Percentiles rank a stretch among this genome's conserved stretches.
These are phyloP conservation scores for Daldinia caldariorum DNA, from an alignment of 495 filamentous ascomycete genomes.

Conservation along the genomic window DNA sequence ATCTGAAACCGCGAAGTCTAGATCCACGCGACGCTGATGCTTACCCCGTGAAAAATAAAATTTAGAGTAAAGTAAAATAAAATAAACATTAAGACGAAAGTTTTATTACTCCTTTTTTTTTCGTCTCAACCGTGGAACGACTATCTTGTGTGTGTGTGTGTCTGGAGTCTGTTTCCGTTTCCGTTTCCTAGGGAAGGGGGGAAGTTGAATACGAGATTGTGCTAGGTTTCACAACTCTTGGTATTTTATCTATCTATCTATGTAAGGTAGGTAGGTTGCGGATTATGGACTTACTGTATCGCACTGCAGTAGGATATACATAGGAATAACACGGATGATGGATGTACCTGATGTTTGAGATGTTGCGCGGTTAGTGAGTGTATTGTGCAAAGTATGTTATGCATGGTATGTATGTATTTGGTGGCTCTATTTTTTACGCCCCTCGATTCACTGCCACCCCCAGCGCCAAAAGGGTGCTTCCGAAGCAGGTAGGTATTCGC, in stretches of 20 bases:
- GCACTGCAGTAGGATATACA: background rate
- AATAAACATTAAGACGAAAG: no score
- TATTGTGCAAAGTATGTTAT: background rate
- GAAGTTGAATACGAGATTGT: conserved; percentile 5
- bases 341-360: no score
- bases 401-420: background rate
- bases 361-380: background rate
- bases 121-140: background rate
- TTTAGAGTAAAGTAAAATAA: no score
- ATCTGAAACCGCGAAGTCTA: conserved; percentile 28
- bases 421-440: no score
- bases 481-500: no score
- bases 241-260: background rate
- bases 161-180: background rate
- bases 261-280: no score
- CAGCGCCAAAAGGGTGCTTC: background rate
- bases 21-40: background rate
- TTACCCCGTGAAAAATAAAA: conserved; percentile 5
- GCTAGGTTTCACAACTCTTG: background rate
- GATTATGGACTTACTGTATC: background rate
- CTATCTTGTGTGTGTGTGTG: background rate
- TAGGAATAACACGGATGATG: no score
- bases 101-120: background rate
- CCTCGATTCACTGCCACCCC: background rate
- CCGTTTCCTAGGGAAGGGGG: no score